Conservation (phyloP, 352 stramenopile species). For the Phytopythium oedochilum region DNA sequence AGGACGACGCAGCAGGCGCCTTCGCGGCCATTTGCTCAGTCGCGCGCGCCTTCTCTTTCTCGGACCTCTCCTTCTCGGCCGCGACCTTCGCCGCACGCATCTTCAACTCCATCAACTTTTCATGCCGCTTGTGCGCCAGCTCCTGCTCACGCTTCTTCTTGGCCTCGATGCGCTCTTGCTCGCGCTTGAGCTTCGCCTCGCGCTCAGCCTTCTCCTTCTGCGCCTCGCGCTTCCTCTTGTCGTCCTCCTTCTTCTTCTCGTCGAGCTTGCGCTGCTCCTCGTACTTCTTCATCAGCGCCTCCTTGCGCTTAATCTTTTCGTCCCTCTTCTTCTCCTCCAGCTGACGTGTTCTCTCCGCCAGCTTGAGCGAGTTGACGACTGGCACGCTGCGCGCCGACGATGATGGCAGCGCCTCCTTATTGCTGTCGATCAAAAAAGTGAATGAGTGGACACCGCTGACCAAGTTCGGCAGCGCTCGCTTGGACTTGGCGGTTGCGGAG, state of each 20-base stretch:
- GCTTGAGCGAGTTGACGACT: constrained; percentile 63
- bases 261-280: constrained; percentile 59
- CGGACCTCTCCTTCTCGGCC: constrained; percentile 33
- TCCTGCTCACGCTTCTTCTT: constrained; percentile 51
- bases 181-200: constrained; percentile 39
- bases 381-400: constrained; percentile 36
- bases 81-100: constrained; percentile 61
- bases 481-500: neutral
- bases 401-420: constrained; percentile 20
- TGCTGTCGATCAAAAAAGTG: constrained; percentile 59
- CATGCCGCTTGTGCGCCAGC: constrained; percentile 34
- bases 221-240: constrained; percentile 50
- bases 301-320: constrained; percentile 59
- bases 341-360: constrained; percentile 59
- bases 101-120: constrained; percentile 63
- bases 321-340: constrained; percentile 63
- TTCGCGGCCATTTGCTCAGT: neutral
- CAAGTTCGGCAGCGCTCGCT: constrained; percentile 34
- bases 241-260: constrained; percentile 69
- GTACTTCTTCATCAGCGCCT: constrained; percentile 61
- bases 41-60: neutral
- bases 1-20: neutral
- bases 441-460: constrained; percentile 74
- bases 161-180: constrained; percentile 60
- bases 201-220: constrained; percentile 62